Base-by-base conservation (phyloP, 371 early-diverging fungal genomes). In the Rhizopus delemar region DNA sequence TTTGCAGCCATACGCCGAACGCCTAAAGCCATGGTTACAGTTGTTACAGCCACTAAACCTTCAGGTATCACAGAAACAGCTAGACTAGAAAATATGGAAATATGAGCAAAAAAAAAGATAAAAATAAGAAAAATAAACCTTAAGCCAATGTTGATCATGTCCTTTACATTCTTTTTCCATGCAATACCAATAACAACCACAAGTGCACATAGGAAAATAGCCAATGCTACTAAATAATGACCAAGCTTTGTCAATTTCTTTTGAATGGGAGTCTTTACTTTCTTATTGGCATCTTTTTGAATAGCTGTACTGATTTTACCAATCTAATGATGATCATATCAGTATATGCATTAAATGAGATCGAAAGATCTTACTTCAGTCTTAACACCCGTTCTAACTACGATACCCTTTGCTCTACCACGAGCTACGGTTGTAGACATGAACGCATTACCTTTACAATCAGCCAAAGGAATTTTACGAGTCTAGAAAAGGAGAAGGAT, bases 31-130 rank as follows among this genome's bases (percentile, higher is more conserved):
- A 97, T 95, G 9, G 96, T 93, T 33, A 97, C 84, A 0, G 92
- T 91, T n/a, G 89, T 82, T 11, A 95, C 94, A 16, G 95, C 94
- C 34, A 96, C 90, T 11, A 97, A 78, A 64, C 97, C 99, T 77
- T 97, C 97, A 33, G 99, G 99, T 62, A 98, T 94, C 41, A 95
- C 92, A 31, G 95, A 91, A 38, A 98, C 94, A 11, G 92, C 95
- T 59, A 77, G 59, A 65, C 78, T 77, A 52, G 34, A 39, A 35
- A 45, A 16, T 56, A 66, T 63, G 51, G 60, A 63, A 36, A 0
- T 59, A 60, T 15, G 57, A 57, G 35, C 63, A 71, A 2, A 84
- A 41, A 58, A 88, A 70, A 7, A 90, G 65, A 6, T 63, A 66
- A 56, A 56, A 62, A 43, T 65, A 4, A 15, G 13, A 1, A 15